Evolutionary conservation across 331 rosid genomes (phyloP).

Genomic region (Spiraea crenata): DNA sequence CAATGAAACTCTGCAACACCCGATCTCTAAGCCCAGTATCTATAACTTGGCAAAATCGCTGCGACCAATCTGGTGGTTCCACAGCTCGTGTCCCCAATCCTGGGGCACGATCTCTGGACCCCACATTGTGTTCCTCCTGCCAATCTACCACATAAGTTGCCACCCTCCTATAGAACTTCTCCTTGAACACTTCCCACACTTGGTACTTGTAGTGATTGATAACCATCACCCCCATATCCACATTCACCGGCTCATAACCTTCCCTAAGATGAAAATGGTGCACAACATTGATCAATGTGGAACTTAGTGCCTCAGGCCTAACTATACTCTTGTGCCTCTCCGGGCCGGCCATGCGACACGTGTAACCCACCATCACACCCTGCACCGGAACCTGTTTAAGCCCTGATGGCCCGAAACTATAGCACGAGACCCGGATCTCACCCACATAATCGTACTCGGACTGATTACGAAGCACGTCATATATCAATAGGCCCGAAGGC

Average conservation of each 20-base stretch:
- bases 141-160: constrained; percentile 79
- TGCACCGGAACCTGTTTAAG: constrained; percentile 31
- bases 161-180: constrained; percentile 71
- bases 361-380: constrained; percentile 76
- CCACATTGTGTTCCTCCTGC: constrained; percentile 52
- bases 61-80: constrained; percentile 65
- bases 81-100: constrained; percentile 74
- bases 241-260: constrained; percentile 42
- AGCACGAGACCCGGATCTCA: constrained; percentile 55
- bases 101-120: constrained; percentile 73
- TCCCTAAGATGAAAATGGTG: constrained; percentile 67
- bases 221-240: constrained; percentile 39
- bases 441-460: constrained; percentile 35
- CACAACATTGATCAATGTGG: constrained; percentile 64
- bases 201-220: constrained; percentile 87
- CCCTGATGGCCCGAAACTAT: constrained; percentile 80
- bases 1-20: constrained; percentile 34
- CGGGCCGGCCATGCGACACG: constrained; percentile 39
- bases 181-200: constrained; percentile 82
- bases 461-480: constrained; percentile 33
- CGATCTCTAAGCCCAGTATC: constrained; percentile 45
- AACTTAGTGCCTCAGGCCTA: constrained; percentile 60
- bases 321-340: constrained; percentile 91
- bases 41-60: constrained; percentile 63
- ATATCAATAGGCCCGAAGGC: constrained; percentile 24